Evolutionary conservation across 352 stramenopile genomes (phyloP), one percentile per base, ranked within the genome.

Genomic region (Phytophthora niederhauseri): DNA sequence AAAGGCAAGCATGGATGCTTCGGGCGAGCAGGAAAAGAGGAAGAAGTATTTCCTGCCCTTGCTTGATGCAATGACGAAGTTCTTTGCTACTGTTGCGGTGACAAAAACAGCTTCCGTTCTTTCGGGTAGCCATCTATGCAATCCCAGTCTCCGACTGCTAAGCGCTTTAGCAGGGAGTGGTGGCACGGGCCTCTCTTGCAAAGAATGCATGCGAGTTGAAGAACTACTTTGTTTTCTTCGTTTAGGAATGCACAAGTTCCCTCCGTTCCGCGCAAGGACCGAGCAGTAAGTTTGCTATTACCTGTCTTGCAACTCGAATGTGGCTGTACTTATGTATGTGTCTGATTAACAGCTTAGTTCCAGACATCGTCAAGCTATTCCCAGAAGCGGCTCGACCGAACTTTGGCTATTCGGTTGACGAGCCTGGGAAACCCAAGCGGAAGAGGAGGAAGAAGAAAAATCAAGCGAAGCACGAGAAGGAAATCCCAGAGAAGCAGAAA

Each of bases 21-120:
- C 59, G 4, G 54, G 6, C 12, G 12, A 4, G 5, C 12, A 26
- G 5, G n/a, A 64, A 41, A 70, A 48, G 50, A 51, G 41, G 36
- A 9, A 41, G 22, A 56, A 22, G 6, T 70, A 66, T 19, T 66
- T 70, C 28, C 50, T 51, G 5, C 60, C 61, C 19, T 43, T 74
- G 19, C 53, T 74, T 14, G 50, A 66, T n/a, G 24, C 55, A 12
- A 52, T 20, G 12, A 66, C 28, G 19, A 62, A 41, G 19, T 62
- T 46, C 54, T 63, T 60, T 22, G 61, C 55, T 31, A 49, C 55
- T 45, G 36, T 30, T 26, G 31, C 17, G 0, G 31, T 15, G 22
- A 49, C 28, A 7, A 30, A 63, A 36, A 17, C 14, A 15, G 7
- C 3, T n/a, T 6, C n/a, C 34, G 34, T 41, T 41, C 34, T 41